These are phyloP conservation scores for Stemphylium lycopersici DNA, from an alignment of 2,329 filamentous ascomycete species.

Conservation along the genomic window DNA sequence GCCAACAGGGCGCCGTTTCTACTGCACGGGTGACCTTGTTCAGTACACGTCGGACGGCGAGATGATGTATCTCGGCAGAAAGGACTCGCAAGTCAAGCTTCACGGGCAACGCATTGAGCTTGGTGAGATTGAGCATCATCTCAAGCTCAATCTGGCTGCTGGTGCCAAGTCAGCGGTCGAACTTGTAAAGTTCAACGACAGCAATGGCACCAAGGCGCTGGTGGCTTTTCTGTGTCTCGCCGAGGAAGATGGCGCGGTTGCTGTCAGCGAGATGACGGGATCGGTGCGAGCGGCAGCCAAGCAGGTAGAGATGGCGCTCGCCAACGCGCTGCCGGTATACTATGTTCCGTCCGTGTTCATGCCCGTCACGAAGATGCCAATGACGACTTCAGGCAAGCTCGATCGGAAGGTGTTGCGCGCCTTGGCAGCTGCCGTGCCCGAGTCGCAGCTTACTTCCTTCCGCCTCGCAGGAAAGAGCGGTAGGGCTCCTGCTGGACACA, in stretches of 20 bases:
- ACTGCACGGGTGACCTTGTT: conserved; percentile 44
- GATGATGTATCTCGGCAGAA: conserved; percentile 45
- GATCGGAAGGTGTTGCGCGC: conserved; percentile 50
- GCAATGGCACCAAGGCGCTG: conserved; percentile 34
- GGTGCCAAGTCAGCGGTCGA: conserved; percentile 53
- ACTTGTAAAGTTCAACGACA: conserved; percentile 40
- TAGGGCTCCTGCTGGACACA: conserved; percentile 31
- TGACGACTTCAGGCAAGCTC: conserved; percentile 53
- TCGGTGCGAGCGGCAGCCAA: conserved; percentile 27
- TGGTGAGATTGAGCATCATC: conserved; percentile 54
- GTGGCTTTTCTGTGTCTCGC: conserved; percentile 38
- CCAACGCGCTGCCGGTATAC: conserved; percentile 47
- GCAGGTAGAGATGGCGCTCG: conserved; percentile 33
- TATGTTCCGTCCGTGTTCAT: conserved; percentile 55
- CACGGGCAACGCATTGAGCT: conserved; percentile 55
- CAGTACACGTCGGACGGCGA: conserved; percentile 42
- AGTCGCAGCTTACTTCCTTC: conserved; percentile 30
- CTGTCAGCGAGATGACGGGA: conserved; percentile 31
- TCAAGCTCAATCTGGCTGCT: conserved; percentile 44
- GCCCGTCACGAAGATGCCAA: conserved; percentile 50
- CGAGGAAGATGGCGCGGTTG: conserved; percentile 33
- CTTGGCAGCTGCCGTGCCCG: conserved; percentile 43
- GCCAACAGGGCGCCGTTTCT: conserved; percentile 29
- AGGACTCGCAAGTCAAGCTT: conserved; percentile 48
- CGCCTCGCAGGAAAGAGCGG: conserved; percentile 40